Base-by-base conservation (phyloP, 2,329 filamentous ascomycete genomes). In the Scorias spongiosa region DNA sequence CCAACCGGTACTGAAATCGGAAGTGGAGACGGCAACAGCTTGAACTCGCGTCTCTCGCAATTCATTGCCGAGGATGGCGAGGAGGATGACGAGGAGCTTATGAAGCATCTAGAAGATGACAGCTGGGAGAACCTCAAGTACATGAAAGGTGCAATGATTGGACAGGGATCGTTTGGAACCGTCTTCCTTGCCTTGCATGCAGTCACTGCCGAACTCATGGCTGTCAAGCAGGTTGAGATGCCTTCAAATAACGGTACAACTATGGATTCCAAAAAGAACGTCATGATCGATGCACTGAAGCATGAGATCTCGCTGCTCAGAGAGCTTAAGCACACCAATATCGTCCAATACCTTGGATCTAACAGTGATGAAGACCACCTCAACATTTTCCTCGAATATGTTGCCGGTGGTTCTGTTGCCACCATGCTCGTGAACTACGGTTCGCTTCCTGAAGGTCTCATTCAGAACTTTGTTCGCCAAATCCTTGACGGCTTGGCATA, bases 341-440 rank as follows among this genome's bases (percentile, higher is more conserved):
- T 98, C 59, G 91, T 98, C 62, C 91, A 95, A 61, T 98, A 98
- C 60, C 78, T 98, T 7, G 91, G 91, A 47, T 95, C 88, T 54
- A 89, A 88, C 57, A 89, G 86, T 8, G 91, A 93, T 49, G 78
- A 85, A 14, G 81, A 88, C 44, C 81, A 89, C 61, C 78, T 98
- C 56, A 98, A 98, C 68, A 98, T 98, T 82, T 98, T 98, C 78
- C 79, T 98, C 59, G 91, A 98, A 65, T 98, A 98, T 62, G 91
- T 98, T 29, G 85, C 91, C 12, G 91, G 91, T 64, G 91, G 91
- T 39, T 96, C 89, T 10, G 93, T 98, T 20, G 91, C 93, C 52
- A 93, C 86, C 9, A 96, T 98, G 88, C 80, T 98, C 51, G 91
- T 95, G 68, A 94, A 93, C 53, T 98, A 98, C 62, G 93, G 93